These are phyloP conservation scores for Zalerion maritima DNA, from an alignment of 495 filamentous ascomycete species.

Conservation along the genomic window DNA sequence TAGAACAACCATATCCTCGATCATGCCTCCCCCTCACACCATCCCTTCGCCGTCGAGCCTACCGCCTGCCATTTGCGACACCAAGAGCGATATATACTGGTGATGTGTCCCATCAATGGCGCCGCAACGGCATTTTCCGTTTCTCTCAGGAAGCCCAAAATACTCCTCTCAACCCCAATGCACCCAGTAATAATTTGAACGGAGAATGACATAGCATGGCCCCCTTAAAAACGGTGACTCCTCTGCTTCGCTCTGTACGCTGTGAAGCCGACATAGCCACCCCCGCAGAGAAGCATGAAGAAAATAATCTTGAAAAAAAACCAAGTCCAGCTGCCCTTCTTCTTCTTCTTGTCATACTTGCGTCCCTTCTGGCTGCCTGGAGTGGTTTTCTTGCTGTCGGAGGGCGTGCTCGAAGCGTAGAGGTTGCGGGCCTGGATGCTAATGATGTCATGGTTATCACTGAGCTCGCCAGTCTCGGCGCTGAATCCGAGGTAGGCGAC, in stretches of 20 bases:
- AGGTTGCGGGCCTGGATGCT: constrained; percentile 77
- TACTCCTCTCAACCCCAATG: too few species aligned
- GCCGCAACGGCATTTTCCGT: too few species aligned
- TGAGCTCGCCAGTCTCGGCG: constrained; percentile 90
- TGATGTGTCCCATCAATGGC: too few species aligned
- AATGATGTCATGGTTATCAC: constrained; percentile 96
- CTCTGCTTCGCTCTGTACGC: constrained; percentile 57
- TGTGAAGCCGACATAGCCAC: constrained; percentile 73
- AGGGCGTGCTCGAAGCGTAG: constrained; percentile 45
- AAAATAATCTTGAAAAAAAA: constrained; percentile 77
- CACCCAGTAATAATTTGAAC: too few species aligned
- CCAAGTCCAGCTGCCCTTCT: constrained; percentile 72
- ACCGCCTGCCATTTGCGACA: too few species aligned
- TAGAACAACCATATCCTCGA: too few species aligned
- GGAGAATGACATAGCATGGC: not conserved
- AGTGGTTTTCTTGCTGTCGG: constrained; percentile 25
- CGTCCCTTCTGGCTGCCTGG: constrained; percentile 25
- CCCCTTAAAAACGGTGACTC: constrained; percentile 60
- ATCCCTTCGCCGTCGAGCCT: too few species aligned
- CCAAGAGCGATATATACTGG: too few species aligned
- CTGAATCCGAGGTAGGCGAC: constrained; percentile 92
- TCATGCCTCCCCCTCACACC: too few species aligned
- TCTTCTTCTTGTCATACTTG: constrained; percentile 18
- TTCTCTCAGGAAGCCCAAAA: too few species aligned
- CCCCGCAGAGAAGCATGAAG: constrained; percentile 52